Evolutionary conservation across 2,329 filamentous ascomycete genomes (phyloP).

Genomic region (Penicillium sp.): DNA sequence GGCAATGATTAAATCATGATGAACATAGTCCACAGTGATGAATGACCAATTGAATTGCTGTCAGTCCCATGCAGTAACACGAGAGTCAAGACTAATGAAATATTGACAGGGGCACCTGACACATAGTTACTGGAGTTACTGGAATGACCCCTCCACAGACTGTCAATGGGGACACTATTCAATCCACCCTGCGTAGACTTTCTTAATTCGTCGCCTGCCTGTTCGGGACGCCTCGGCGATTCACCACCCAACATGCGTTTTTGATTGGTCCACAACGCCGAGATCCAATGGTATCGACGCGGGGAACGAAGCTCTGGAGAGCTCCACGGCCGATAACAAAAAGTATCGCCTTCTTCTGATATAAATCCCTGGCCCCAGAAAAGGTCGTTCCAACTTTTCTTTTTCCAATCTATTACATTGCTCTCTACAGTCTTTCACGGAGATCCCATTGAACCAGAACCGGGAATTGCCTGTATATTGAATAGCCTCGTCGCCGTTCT

Average conservation of each 20-base stretch:
- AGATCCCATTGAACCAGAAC: background rate
- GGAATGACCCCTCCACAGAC: background rate
- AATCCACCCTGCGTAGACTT: constrained; percentile 27
- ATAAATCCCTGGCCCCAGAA: constrained; percentile 28
- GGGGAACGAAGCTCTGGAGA: constrained; percentile 27
- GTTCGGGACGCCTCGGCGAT: constrained; percentile 26
- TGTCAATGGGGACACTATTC: background rate
- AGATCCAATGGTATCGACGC: constrained; percentile 28
- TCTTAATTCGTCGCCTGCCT: constrained; percentile 27
- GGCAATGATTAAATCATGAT: background rate
- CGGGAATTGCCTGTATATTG: background rate
- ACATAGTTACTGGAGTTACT: background rate
- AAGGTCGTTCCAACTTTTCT: background rate
- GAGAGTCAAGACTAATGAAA: background rate
- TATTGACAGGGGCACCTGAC: background rate
- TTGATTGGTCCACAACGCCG: constrained; percentile 33
- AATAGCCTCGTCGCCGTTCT: constrained; percentile 13
- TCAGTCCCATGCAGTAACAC: background rate
- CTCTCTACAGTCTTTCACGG: background rate
- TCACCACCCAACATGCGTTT: background rate
- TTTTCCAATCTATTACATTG: background rate
- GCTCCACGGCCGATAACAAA: constrained; percentile 27
- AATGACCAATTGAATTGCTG: background rate
- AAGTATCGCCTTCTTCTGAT: constrained; percentile 9
- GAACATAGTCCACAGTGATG: no score